These are phyloP conservation scores for Populus hybrid DNA, from an alignment of 441 rosid species.

Conservation along the genomic window DNA sequence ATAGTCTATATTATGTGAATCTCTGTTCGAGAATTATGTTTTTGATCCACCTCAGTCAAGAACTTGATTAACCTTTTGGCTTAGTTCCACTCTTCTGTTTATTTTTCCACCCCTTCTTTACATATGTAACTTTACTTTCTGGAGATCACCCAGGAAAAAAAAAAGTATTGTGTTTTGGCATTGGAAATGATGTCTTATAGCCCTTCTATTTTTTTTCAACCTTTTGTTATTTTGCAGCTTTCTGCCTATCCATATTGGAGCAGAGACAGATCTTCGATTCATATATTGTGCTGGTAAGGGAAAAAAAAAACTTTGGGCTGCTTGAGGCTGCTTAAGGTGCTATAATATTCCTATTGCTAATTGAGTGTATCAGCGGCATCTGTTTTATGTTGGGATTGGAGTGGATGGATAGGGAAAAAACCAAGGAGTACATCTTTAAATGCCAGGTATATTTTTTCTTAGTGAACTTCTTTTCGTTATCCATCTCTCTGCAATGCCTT, in stretches of 20 bases:
- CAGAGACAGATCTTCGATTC: slow-evolving; percentile 89
- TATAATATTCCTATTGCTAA: slow-evolving; percentile 16
- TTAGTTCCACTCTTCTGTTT: neutral
- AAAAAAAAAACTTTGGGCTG: slow-evolving; percentile 12
- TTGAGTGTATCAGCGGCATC: slow-evolving; percentile 72
- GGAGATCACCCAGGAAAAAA: neutral
- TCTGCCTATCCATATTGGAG: slow-evolving; percentile 84
- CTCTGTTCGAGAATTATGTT: neutral
- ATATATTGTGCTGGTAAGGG: slow-evolving; percentile 92
- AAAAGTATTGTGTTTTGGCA: neutral
- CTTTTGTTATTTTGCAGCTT: slow-evolving; percentile 46
- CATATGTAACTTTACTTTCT: too few relatives aligned
- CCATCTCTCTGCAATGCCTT: too few relatives aligned
- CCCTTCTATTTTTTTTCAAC: slow-evolving; percentile 5
- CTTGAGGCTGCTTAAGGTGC: neutral
- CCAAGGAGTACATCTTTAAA: slow-evolving; percentile 67
- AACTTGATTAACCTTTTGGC: neutral
- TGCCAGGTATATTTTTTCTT: slow-evolving; percentile 61
- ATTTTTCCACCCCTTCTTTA: too few relatives aligned
- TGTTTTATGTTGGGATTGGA: slow-evolving; percentile 83
- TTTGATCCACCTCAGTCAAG: neutral
- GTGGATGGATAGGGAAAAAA: slow-evolving; percentile 86
- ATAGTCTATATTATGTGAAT: neutral
- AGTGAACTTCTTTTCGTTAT: neutral
- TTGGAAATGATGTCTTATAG: neutral